Evolutionary conservation across 768 basidiomycete genomes (phyloP).

Genomic region (Suillus lakei): DNA sequence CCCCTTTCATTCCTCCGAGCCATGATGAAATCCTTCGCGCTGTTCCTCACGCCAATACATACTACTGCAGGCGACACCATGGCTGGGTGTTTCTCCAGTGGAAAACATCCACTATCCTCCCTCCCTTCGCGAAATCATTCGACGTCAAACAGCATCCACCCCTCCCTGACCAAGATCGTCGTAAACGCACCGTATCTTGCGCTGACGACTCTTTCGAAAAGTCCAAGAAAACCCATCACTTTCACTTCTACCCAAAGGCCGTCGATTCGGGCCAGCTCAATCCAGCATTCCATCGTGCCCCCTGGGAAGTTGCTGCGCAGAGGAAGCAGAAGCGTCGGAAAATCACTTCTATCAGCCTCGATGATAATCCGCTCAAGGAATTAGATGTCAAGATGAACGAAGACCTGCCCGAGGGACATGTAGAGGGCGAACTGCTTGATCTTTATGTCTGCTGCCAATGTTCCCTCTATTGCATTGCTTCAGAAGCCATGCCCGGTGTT

Average conservation of each 20-base stretch:
- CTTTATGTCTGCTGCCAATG: constrained; percentile 88
- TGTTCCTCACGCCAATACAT: constrained; percentile 81
- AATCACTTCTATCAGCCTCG: constrained; percentile 45
- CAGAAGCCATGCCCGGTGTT: constrained; percentile 73
- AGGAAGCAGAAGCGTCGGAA: constrained; percentile 61
- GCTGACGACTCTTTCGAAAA: constrained; percentile 51
- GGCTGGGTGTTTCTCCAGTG: constrained; percentile 81
- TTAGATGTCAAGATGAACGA: constrained; percentile 40
- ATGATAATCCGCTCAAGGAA: constrained; percentile 24
- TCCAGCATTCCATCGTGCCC: constrained; percentile 59
- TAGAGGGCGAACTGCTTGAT: constrained; percentile 65
- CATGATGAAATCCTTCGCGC: constrained; percentile 68
- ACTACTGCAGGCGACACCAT: constrained; percentile 82
- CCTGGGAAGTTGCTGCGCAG: constrained; percentile 60
- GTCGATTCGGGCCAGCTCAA: constrained; percentile 72
- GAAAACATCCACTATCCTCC: constrained; percentile 64
- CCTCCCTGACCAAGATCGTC: constrained; percentile 60
- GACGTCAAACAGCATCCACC: constrained; percentile 42
- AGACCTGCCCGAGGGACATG: constrained; percentile 35
- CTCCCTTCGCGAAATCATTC: constrained; percentile 64
- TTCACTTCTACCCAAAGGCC: constrained; percentile 73
- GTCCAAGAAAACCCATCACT: constrained; percentile 77
- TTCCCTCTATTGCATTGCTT: constrained; percentile 72
- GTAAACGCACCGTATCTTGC: constrained; percentile 56
- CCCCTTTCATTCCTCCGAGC: constrained; percentile 46